Base-by-base conservation (phyloP, 306 rosid species). In the Cotoneaster glaucophyllus region DNA sequence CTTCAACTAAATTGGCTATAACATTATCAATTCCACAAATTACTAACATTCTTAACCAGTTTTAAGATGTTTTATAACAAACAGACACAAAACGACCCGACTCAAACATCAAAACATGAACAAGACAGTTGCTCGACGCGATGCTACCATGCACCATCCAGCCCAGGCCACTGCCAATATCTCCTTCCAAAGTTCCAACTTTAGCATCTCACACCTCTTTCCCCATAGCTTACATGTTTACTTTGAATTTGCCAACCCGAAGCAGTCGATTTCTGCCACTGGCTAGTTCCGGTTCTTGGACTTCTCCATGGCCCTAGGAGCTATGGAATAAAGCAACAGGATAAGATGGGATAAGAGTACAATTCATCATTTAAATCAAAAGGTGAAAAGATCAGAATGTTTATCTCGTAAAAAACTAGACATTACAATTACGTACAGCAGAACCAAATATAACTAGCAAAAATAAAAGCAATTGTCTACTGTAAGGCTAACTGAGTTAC, bases 251-350 rank as follows among this genome's bases (percentile, higher is more conserved):
- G 39, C 71, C 31, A 71, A 69, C 82, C 85, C 59, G 70, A 85
- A 39, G 82, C 83, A 83, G 80, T 70, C 77, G 56, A 67, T 79
- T 64, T 73, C 44, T 8, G 81, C 76, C 72, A 61, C 79, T 48
- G 64, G 74, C 84, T 90, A 87, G 81, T 78, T 77, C 82, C 91
- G 80, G 86, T 82, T 87, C 80, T 81, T 93, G 78, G 96, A 88
- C 83, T 92, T 92, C 67, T 90, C 98, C 96, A 84, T 82, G 72
- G 96, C 88, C 88, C 96, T 84, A 15, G 98, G 98, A 78, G 98
- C 98, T 95, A 50, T n/a, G 14, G 62, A 72, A 76, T 71, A 85
- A 74, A 74, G 32, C 37, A n/a, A 81, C 67, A 28, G 50, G 63
- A 32, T 0, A 4, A 22, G 18, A 31, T 18, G 11, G 59, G 59